phyloP scores from a whole-genome alignment of 495 filamentous ascomycete genomes.

The Cercophora samala region DNA sequence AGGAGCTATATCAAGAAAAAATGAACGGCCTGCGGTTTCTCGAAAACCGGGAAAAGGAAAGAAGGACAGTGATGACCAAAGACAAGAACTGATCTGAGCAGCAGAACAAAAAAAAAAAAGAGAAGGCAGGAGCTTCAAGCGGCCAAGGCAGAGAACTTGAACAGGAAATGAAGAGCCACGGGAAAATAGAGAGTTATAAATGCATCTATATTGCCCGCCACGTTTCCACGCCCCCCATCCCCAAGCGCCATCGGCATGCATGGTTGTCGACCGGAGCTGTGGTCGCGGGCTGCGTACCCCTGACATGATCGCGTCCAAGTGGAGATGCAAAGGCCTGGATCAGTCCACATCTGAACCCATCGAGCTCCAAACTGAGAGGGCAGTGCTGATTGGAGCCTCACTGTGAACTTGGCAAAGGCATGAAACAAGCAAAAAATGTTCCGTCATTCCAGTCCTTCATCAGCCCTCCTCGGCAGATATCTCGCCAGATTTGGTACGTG shows the following conservation, averaged over 20 bases:
- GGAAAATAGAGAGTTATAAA: slow-evolving; percentile 6
- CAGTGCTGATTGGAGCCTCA: not conserved
- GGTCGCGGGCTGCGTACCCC: not conserved
- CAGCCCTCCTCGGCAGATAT: slow-evolving; percentile 3
- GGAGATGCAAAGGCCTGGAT: not conserved
- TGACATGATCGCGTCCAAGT: slow-evolving; percentile 1
- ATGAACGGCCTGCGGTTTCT: slow-evolving; percentile 5
- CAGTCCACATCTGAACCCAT: not conserved
- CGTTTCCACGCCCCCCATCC: not conserved
- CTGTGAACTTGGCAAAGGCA: not conserved
- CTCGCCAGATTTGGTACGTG: not conserved
- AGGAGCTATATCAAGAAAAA: not conserved
- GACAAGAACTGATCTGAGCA: slow-evolving; percentile 1
- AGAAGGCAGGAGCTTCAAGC: slow-evolving; percentile 4
- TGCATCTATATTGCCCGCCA: slow-evolving; percentile 7
- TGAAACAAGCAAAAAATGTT: slow-evolving; percentile 13
- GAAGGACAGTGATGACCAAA: slow-evolving; percentile 4
- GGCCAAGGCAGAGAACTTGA: slow-evolving; percentile 1
- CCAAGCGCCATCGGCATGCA: not conserved
- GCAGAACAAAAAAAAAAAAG: not conserved
- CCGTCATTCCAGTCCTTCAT: slow-evolving; percentile 7
- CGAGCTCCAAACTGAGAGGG: not conserved
- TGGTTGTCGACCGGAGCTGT: not conserved
- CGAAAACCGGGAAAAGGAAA: slow-evolving; percentile 3
- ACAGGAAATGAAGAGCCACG: not conserved